Conservation (phyloP, 129 eudicot species). For the Daucus carota region DNA sequence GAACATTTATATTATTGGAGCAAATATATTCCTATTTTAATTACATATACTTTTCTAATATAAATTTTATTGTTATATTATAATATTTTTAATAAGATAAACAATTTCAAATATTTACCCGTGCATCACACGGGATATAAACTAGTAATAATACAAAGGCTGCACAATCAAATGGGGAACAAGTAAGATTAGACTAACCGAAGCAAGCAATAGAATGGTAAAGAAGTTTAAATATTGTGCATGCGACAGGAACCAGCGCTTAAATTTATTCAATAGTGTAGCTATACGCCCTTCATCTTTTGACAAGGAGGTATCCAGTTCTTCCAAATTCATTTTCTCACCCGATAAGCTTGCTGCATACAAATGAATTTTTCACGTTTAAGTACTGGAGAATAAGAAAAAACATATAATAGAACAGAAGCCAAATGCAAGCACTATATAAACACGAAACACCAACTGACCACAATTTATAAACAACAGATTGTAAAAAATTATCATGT, state of each 20-base stretch:
- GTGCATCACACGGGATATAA: too few species aligned
- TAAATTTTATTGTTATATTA: too few species aligned
- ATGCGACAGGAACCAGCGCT: slow-evolving; percentile 74
- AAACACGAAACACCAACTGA: background rate
- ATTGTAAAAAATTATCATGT: background rate
- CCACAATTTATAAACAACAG: too few species aligned
- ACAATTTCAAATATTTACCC: too few species aligned
- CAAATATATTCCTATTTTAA: too few species aligned
- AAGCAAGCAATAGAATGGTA: slow-evolving; percentile 79
- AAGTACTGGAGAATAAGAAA: background rate
- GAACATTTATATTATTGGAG: too few species aligned
- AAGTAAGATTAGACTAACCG: slow-evolving; percentile 46
- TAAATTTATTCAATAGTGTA: slow-evolving; percentile 32
- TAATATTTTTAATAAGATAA: too few species aligned
- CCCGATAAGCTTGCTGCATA: slow-evolving; percentile 78
- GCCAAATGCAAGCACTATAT: background rate
- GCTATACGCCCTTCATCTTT: slow-evolving; percentile 47
- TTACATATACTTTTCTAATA: too few species aligned
- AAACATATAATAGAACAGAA: background rate
- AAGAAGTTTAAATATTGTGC: slow-evolving; percentile 81
- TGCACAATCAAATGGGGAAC: background rate
- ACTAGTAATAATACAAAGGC: background rate
- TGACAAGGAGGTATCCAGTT: slow-evolving; percentile 45
- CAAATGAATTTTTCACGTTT: background rate
- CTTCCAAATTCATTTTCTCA: slow-evolving; percentile 52